Base-by-base conservation (phyloP, 306 rosid species). In the Castanea crenata region DNA sequence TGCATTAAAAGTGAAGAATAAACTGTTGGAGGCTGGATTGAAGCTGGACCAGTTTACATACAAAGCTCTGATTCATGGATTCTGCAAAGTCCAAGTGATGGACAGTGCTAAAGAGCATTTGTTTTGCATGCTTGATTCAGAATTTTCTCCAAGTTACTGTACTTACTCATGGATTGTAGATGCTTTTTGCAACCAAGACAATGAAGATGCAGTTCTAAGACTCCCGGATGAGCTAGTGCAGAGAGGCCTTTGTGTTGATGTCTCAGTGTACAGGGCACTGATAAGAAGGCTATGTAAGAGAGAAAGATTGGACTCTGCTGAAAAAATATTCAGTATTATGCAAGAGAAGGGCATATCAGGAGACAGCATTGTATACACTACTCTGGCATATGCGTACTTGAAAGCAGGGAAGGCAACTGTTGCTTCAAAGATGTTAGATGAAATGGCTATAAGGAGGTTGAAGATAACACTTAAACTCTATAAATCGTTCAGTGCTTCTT, bases 61-160 rank as follows among this genome's bases (percentile, higher is more conserved):
- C 57, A 94, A 88, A 76, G 97, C 97, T 2, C 82, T 94, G 75
- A 85, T 92, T 85, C 92, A 92, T 67, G 97, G 99, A 54, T 92
- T 91, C 86, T 92, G 91, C 85, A 88, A 84, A 83, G 71, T 62
- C 9, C 81, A 72, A 34, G 92, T 91, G 19, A 85, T 94, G 80
- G 90, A 86, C 55, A 81, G 73, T 55, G 95, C 95, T 23, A 90
- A 82, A 81, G 93, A 88, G 77, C 54, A 78, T 59, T 75, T 94
- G 78, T 88, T 87, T 79, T 27, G 62, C 83, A 94, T 92, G 99
- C 89, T 92, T 21, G 84, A 85, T 63, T 89, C 85, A 8, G 97
- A 97, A 55, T 82, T 88, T 80, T 81, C 86, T 31, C 97, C 97
- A 34, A 85, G 86, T 85, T 90, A 88, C 76, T 86, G 86, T 78